Evolutionary conservation across 2,329 filamentous ascomycete genomes (phyloP).

Genomic region (Botrytis squamosa): DNA sequence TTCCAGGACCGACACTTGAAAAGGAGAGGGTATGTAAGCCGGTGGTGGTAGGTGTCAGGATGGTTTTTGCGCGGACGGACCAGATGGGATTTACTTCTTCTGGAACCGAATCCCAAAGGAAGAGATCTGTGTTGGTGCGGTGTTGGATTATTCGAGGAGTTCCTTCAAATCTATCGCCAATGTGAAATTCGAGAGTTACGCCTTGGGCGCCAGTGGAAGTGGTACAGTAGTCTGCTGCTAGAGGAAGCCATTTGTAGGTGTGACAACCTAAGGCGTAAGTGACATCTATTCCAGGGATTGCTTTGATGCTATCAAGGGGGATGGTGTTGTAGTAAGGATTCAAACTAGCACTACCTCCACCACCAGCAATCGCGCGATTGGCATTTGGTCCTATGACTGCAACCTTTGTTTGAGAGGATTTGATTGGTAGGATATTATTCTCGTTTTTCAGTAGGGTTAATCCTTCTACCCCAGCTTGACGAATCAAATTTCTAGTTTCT

Average conservation of each 20-base stretch:
- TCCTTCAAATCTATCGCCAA: constrained; percentile 61
- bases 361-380: constrained; percentile 64
- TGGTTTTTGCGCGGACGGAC: constrained; percentile 53
- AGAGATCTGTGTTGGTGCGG: constrained; percentile 63
- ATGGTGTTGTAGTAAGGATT: constrained; percentile 68
- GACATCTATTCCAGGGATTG: constrained; percentile 54
- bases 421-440: constrained; percentile 56
- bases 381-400: constrained; percentile 68
- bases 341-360: constrained; percentile 65
- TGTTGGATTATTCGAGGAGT: constrained; percentile 56
- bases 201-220: constrained; percentile 57
- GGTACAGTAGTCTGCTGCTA: constrained; percentile 59
- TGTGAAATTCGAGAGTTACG: constrained; percentile 63
- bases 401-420: constrained; percentile 54
- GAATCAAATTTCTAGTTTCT: constrained; percentile 59
- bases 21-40: constrained; percentile 67
- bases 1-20: constrained; percentile 65
- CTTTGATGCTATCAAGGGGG: constrained; percentile 61
- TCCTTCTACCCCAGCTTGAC: constrained; percentile 60
- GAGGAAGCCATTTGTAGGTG: constrained; percentile 64
- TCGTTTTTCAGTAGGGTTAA: constrained; percentile 65
- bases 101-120: constrained; percentile 69
- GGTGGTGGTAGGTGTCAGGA: constrained; percentile 55
- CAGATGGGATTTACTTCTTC: constrained; percentile 60
- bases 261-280: constrained; percentile 61